phyloP scores from a whole-genome alignment of 2,329 filamentous ascomycete genomes.

The Talaromyces funiculosus region DNA sequence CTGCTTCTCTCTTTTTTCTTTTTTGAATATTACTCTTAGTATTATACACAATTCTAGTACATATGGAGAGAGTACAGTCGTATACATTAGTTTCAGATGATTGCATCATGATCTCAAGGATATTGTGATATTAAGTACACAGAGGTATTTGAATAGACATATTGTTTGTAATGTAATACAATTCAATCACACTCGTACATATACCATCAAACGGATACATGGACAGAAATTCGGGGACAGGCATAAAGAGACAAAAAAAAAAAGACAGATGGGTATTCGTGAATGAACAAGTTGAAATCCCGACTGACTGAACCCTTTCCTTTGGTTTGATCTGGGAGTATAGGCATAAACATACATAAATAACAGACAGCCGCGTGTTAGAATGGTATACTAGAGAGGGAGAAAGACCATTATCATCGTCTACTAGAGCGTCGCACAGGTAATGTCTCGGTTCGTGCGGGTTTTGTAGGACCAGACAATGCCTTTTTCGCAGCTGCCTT shows the following conservation, averaged over 20 bases:
- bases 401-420: slow-evolving; percentile 1
- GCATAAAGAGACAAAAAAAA: not conserved
- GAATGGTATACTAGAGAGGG: not conserved
- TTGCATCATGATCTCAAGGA: not conserved
- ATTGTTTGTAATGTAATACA: not conserved
- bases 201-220: not conserved
- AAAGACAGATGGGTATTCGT: slow-evolving; percentile 8
- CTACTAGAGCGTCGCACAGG: slow-evolving; percentile 14
- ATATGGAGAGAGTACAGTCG: slow-evolving; percentile 2
- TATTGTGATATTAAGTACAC: not conserved
- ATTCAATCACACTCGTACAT: not conserved
- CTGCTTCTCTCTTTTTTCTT: not conserved
- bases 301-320: not conserved
- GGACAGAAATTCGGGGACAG: not conserved
- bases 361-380: not conserved
- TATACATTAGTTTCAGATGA: not conserved
- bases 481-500: not conserved
- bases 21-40: not conserved
- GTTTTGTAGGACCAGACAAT: slow-evolving; percentile 3
- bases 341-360: not conserved
- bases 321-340: not conserved
- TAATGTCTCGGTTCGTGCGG: slow-evolving; percentile 7
- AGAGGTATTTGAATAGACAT: not conserved
- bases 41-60: slow-evolving; percentile 7
- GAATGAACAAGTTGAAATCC: slow-evolving; percentile 6